phyloP scores from a whole-genome alignment of 2,329 filamentous ascomycete genomes.

The Bipolaris oryzae region DNA sequence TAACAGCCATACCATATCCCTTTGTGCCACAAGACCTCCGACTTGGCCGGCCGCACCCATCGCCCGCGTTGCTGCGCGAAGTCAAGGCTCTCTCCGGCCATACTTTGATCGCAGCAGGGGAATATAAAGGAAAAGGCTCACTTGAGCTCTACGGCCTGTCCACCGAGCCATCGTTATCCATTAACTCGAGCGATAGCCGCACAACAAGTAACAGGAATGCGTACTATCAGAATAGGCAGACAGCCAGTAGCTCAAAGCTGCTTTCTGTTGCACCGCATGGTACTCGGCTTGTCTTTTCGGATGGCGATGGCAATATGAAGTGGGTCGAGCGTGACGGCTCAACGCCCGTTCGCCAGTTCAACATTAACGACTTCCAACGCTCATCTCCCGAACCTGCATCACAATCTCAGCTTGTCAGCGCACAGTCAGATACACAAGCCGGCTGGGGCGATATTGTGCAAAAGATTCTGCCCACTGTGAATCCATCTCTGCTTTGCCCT shows the following conservation, averaged over 20 bases:
- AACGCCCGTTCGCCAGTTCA: conserved; percentile 61
- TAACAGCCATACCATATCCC: conserved; percentile 72
- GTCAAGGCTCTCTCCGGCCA: conserved; percentile 63
- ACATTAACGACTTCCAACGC: conserved; percentile 57
- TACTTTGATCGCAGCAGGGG: conserved; percentile 80
- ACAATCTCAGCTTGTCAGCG: conserved; percentile 3
- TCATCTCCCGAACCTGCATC: neutral
- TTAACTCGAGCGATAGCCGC: conserved; percentile 37
- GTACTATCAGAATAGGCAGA: conserved; percentile 72
- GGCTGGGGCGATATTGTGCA: conserved; percentile 69
- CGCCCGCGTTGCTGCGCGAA: conserved; percentile 59
- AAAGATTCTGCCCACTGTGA: conserved; percentile 70
- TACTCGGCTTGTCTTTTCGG: conserved; percentile 79
- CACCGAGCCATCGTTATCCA: conserved; percentile 38
- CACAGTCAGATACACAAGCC: neutral
- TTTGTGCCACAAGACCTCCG: conserved; percentile 69
- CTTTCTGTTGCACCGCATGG: conserved; percentile 83
- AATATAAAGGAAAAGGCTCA: conserved; percentile 90
- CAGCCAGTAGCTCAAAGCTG: conserved; percentile 78
- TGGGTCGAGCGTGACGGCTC: conserved; percentile 88
- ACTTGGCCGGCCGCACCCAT: conserved; percentile 60
- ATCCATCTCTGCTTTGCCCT: conserved; percentile 36
- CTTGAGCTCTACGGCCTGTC: conserved; percentile 81
- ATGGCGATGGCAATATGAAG: conserved; percentile 81
- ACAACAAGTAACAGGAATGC: conserved; percentile 52